Base-by-base conservation (phyloP, 371 early-diverging fungal genomes). In the Apophysomyces trapeziformis region DNA sequence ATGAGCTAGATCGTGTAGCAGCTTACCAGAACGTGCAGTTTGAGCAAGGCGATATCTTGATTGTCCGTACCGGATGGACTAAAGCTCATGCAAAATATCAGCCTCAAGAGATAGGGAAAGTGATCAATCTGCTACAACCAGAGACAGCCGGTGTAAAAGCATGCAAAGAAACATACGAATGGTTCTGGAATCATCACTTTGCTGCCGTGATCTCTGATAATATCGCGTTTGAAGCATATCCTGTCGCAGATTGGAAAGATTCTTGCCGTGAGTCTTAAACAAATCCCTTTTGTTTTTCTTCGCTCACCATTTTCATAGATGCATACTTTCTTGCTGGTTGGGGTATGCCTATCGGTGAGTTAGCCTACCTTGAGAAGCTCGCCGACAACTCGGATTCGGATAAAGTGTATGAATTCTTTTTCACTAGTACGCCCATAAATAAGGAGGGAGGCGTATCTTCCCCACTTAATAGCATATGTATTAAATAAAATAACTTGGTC, bases 161-260 rank as follows among this genome's bases (percentile, higher is more conserved):
- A 0, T 75, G 82, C 38, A 64, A 73, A 35, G 82, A 82, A 32
- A 82, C 76, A 1, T 74, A 69, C 56, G 54, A 69, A 36, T 82
- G 79, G 79, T 50, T 82, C 13, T 82, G 82, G 82, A 62, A 82
- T 18, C 69, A 78, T 45, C 82, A 77, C 41, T 79, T 82, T 69
- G 70, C 79, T 13, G 77, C 82, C 8, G 76, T 82, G n/a, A 77
- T 69, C 26, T 66, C 71, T n/a, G 82, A 82, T 59, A 64, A 66
- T 16, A 61, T 68, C 32, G 61, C 77, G 0, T 73, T 79, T 61
- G 82, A 82, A 67, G 79, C 77, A 26, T 82, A 67, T 38, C 82
- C 82, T 26, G 67, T 67, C 0, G 56, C 32, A n/a, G 61, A 56
- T 37, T 68, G 68, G 64, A 38, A 63, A 14, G 45, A 62, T 26